Evolutionary conservation across 2,329 filamentous ascomycete species (phyloP), one percentile per base, ranked within the genome.

Genomic region (Bipolaris oryzae): DNA sequence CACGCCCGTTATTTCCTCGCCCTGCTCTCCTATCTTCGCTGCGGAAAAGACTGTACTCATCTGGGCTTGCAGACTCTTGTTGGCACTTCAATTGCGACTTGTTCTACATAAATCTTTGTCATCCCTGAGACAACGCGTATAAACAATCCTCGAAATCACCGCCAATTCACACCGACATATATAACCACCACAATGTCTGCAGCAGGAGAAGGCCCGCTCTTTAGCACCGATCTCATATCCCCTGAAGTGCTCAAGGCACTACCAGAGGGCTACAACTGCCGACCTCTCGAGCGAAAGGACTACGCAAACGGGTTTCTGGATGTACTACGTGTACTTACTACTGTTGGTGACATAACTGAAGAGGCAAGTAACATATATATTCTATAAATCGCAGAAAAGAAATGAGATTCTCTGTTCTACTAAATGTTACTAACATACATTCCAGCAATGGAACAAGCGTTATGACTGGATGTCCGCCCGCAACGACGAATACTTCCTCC

Each of bases 301-400:
- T 96, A 89, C 79, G 80, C 85, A 54, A 84, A 83, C 33, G 92
- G 92, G 61, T 97, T 96, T 77, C 87, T 99, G 67, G 92, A 96
- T 73, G 94, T 95, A 58, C 82, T 99, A 62, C 87, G 92, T 43
- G 92, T 97, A 35, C 82, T 99, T 69, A 98, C 95, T 2, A 95
- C 91, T 7, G 94, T 98, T 21, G 95, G 95, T 62, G 92, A 97
- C 59, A 89, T 97, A 66, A 84, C 82, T 45, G 84, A 90, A 74
- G 84, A 86, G 57, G 83, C 86, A 66, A 42, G 41, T 21, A 15
- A 18, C 7, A 38, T 7, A 1, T 5, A 31, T 31, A 31, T 31
- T 31, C 10, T 18, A 13, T 11, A 45, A 6, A 5, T 33, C 3
- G n/a, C 6, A 20, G 9, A 18, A 20, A 9, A 7, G 23, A 9